Percentiles rank a stretch among this genome's conserved stretches.
Evolutionary conservation across 225 moss, liverwort and hornwort species (phyloP).

Genomic region (Asterella californica): DNA sequence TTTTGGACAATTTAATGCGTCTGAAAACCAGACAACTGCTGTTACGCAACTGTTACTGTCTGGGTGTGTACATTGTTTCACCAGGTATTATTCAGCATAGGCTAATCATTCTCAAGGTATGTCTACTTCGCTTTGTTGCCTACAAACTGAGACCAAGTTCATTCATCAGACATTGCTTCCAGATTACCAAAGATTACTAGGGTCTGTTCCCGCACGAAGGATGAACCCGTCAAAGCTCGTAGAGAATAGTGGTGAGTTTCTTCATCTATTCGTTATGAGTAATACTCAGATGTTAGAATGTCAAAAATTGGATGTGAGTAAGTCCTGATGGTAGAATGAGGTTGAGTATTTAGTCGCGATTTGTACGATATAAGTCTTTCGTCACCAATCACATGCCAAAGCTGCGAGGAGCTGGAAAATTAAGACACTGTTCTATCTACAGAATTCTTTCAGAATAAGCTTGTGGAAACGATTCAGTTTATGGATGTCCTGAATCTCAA

Average conservation of each 20-base stretch:
- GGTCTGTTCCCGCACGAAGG: slow-evolving; percentile 74
- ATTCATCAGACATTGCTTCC: slow-evolving; percentile 66
- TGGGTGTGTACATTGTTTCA: background rate
- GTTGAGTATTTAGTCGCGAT: background rate
- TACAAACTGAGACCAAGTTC: background rate
- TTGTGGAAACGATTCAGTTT: slow-evolving; percentile 96
- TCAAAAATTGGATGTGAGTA: background rate
- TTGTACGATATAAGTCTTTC: background rate
- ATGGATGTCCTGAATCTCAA: slow-evolving; percentile 93
- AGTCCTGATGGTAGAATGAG: background rate
- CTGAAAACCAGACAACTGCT: background rate
- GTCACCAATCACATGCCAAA: no score
- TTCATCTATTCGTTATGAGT: background rate
- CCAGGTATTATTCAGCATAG: background rate
- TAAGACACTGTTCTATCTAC: slow-evolving; percentile 19
- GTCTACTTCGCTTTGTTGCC: background rate
- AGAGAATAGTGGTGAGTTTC: slow-evolving; percentile 79
- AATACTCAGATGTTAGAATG: background rate
- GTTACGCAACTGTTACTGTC: background rate
- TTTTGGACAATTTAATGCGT: slow-evolving; percentile 13
- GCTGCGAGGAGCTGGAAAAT: background rate
- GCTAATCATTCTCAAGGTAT: background rate
- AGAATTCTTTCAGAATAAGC: slow-evolving; percentile 92
- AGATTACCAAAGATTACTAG: slow-evolving; percentile 85
- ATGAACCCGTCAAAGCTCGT: slow-evolving; percentile 87